Percentiles rank a stretch among this genome's conserved stretches.
These are phyloP conservation scores for Aspergillus ibericus DNA, from an alignment of 2,329 filamentous ascomycete genomes.

Conservation along the genomic window DNA sequence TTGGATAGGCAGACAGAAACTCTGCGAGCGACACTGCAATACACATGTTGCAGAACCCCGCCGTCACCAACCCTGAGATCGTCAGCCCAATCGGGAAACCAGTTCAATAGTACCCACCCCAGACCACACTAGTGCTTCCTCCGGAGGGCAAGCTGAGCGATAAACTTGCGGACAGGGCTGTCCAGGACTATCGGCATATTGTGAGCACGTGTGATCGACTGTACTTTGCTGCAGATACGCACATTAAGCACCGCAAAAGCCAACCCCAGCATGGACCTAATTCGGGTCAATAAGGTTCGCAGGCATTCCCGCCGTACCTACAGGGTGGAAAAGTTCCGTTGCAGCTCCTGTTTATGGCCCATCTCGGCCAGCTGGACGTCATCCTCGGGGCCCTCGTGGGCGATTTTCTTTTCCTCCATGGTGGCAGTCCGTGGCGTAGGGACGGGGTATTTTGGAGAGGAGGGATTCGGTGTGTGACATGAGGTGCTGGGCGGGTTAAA, in stretches of 20 bases:
- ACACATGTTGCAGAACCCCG: constrained; percentile 68
- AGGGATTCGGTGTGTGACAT: background rate
- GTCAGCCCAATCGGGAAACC: background rate
- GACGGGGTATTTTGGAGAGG: background rate
- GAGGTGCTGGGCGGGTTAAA: background rate
- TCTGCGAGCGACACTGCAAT: constrained; percentile 69
- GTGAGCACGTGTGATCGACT: constrained; percentile 1
- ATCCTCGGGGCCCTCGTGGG: constrained; percentile 27
- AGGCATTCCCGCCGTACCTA: constrained; percentile 10
- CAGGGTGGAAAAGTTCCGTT: constrained; percentile 58
- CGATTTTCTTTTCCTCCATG: constrained; percentile 8
- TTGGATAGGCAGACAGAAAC: constrained; percentile 65
- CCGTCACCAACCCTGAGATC: constrained; percentile 50
- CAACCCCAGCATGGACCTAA: constrained; percentile 57
- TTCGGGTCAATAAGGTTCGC: background rate
- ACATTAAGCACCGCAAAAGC: constrained; percentile 62
- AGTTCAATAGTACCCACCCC: constrained; percentile 52
- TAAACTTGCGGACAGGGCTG: constrained; percentile 58
- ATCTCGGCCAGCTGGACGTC: constrained; percentile 50
- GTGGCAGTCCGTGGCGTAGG: background rate
- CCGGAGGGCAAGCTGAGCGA: constrained; percentile 68
- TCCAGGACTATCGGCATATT: constrained; percentile 51
- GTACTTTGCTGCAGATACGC: constrained; percentile 4
- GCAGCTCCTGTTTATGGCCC: constrained; percentile 58
- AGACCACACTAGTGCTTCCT: constrained; percentile 69